Evolutionary conservation across 2,329 filamentous ascomycete species (phyloP), one percentile per base, ranked within the genome.

Genomic region (Cercospora beticola): DNA sequence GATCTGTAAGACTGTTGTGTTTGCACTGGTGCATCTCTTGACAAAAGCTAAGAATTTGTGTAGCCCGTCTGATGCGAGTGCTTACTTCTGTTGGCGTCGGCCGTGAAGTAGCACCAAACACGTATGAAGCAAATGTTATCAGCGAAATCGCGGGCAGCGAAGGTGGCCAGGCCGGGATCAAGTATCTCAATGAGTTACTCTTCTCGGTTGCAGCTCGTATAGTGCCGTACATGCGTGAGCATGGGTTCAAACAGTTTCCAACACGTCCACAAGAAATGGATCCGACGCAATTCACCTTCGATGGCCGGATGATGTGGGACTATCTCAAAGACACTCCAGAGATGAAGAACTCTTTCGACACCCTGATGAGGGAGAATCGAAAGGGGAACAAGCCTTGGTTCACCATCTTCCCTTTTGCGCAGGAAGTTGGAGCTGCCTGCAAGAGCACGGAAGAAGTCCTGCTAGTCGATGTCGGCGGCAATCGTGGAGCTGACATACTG

Each of bases 401-500:
- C 18, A 66, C 64, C 8, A 66, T 62, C 16, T 66, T 62, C 30
- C 64, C 66, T 12, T 65, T 68, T 28, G 66, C 62, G 14, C 54
- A 68, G n/a, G 54, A 68, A 28, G 4, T 65, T 8, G 66, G 66
- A 7, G 9, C 30, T 5, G n/a, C 43, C 10, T 68, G 66, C 31
- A 21, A 33, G 9, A 64, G 54, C n/a, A 21, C 63, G 6, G 68
- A 71, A 28, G 65, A 70, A 4, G 71, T 72, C 5, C 54, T 74
- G n/a, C 43, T 77, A 2, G 73, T 77, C 28, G 75, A 77, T 64
- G 68, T 76, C 2, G 75, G 74, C 16, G 75, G 74, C 52, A 71
- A 71, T 43, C 63, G 64, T 21, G 75, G 75, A 6, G 70, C 71
- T 10, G 74, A 76, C 18, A 69, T 75, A 43, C 23, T 67, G 8